phyloP scores from a whole-genome alignment of 768 basidiomycete genomes.

The Suillus subaureus region DNA sequence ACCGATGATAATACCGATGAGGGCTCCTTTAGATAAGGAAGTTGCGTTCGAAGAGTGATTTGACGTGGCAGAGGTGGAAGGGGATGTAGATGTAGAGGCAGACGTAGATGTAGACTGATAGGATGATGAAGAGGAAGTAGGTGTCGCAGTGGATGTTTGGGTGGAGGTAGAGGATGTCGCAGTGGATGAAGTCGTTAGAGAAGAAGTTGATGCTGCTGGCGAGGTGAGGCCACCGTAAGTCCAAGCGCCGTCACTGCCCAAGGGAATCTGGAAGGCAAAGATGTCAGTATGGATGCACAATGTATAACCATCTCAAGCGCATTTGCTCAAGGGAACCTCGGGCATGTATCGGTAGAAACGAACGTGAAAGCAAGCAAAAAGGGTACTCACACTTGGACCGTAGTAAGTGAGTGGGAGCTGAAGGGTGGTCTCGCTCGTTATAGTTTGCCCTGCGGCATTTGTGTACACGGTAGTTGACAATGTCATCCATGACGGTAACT shows the following conservation, averaged over 20 bases:
- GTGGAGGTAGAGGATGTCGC: conserved; percentile 26
- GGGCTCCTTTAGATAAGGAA: conserved; percentile 29
- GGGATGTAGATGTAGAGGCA: conserved; percentile 29
- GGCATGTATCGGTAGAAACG: background rate
- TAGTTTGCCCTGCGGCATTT: conserved; percentile 51
- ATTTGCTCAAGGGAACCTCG: background rate
- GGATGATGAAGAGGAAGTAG: conserved; percentile 30
- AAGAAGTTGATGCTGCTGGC: conserved; percentile 47
- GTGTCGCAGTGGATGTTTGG: conserved; percentile 29
- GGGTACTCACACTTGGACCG: conserved; percentile 72
- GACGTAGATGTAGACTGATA: conserved; percentile 28
- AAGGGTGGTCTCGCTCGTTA: conserved; percentile 60
- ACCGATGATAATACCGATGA: conserved; percentile 43
- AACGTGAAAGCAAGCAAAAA: background rate
- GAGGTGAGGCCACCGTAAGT: conserved; percentile 75
- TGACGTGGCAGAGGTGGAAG: conserved; percentile 26
- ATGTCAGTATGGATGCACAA: conserved; percentile 5
- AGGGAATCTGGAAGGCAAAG: conserved; percentile 59
- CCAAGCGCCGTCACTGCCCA: conserved; percentile 62
- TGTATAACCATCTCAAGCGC: background rate
- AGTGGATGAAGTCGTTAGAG: conserved; percentile 21
- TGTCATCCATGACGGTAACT: conserved; percentile 74
- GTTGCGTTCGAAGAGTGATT: conserved; percentile 30
- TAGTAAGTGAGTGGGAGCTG: conserved; percentile 79
- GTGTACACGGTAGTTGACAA: conserved; percentile 53